Evolutionary conservation across 345 rosid genomes (phyloP).

Genomic region (Brassica nigra): DNA sequence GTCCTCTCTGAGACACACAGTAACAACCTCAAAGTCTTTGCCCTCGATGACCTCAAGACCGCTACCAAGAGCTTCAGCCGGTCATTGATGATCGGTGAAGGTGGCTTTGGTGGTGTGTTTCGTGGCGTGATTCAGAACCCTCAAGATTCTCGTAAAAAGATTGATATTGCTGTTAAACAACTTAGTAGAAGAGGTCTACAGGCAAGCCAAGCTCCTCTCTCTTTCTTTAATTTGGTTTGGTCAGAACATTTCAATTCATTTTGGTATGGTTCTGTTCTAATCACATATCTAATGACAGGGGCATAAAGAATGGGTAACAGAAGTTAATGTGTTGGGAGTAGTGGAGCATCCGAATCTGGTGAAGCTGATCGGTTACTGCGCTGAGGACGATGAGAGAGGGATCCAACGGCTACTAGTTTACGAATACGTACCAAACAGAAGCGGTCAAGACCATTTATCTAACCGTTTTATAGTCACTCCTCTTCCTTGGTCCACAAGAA

Average conservation of each 20-base stretch:
- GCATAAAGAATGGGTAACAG: constrained; percentile 98
- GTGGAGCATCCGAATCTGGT: constrained; percentile 94
- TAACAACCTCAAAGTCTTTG: constrained; percentile 68
- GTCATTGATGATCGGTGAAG: constrained; percentile 91
- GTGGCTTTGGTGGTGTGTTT: constrained; percentile 92
- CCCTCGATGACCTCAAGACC: constrained; percentile 67
- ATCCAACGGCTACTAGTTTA: constrained; percentile 84
- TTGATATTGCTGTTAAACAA: constrained; percentile 93
- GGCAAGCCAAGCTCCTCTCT: constrained; percentile 43
- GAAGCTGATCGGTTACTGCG: constrained; percentile 85
- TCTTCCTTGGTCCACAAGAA: constrained; percentile 76
- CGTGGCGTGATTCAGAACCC: constrained; percentile 63
- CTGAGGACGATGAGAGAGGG: constrained; percentile 97
- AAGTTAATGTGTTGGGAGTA: constrained; percentile 90
- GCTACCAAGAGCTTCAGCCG: constrained; percentile 93
- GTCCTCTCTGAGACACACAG: constrained; percentile 67
- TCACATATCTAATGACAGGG: constrained; percentile 50
- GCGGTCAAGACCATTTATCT: constrained; percentile 89
- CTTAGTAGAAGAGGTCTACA: constrained; percentile 88
- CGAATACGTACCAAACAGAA: constrained; percentile 85
- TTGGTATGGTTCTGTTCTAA: neutral
- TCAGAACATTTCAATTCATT: neutral
- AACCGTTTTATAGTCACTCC: constrained; percentile 63
- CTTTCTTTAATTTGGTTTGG: neutral
- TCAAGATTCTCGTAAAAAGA: constrained; percentile 61